phyloP scores from a whole-genome alignment of 441 rosid genomes.

The Macaranga tanarius region DNA sequence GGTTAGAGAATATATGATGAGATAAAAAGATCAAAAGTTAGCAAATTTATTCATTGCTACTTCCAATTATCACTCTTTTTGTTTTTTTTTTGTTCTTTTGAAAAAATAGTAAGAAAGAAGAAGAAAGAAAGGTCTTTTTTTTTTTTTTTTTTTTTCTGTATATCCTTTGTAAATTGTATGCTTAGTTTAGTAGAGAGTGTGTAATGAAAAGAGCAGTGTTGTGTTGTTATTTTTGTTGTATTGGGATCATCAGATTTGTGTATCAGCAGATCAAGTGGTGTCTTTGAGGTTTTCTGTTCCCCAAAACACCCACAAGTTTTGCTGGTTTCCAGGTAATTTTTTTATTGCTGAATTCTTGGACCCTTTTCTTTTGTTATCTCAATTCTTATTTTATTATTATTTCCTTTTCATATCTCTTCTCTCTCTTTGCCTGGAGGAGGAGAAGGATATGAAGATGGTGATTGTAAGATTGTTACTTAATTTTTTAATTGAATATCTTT shows the following conservation, averaged over 20 bases:
- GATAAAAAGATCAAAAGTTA: conserved; percentile 35
- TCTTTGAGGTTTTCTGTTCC: conserved; percentile 54
- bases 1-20: conserved; percentile 40
- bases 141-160: conserved; percentile 3
- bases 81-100: not conserved
- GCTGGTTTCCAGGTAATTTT: conserved; percentile 62
- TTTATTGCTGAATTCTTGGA: conserved; percentile 25
- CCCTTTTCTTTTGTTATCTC: conserved; percentile 7
- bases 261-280: conserved; percentile 44
- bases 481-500: conserved; percentile 20
- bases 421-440: conserved; percentile 21
- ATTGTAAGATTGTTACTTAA: conserved; percentile 21
- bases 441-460: conserved; percentile 28
- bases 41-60: conserved; percentile 25
- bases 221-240: conserved; percentile 28
- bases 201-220: conserved; percentile 32
- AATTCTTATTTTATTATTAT: conserved; percentile 14
- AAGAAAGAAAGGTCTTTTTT: conserved; percentile 4
- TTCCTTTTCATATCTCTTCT: conserved; percentile 20
- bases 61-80: conserved; percentile 28
- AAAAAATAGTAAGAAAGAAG: not conserved
- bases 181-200: conserved; percentile 15
- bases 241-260: conserved; percentile 45
- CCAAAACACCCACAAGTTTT: conserved; percentile 46
- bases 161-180: conserved; percentile 22